Evolutionary conservation across 306 rosid species (phyloP).

Genomic region (Begonia fuchsioides): DNA sequence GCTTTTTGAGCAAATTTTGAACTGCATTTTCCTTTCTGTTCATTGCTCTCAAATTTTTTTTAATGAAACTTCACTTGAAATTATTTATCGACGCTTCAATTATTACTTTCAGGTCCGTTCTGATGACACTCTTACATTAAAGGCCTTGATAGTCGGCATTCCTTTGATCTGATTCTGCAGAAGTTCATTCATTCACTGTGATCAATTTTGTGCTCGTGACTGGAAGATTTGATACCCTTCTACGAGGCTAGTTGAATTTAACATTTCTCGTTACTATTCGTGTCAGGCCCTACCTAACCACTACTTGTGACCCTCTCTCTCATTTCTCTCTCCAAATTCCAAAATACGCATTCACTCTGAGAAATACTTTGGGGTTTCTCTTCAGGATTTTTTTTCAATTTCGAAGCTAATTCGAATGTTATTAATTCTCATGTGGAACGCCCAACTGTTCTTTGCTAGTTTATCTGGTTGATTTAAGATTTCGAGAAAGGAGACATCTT

Average conservation of each 20-base stretch:
- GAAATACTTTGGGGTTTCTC: too few species aligned
- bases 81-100: too few species aligned
- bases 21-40: too few species aligned
- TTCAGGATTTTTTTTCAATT: too few species aligned
- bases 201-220: slow-evolving; percentile 8
- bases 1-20: too few species aligned
- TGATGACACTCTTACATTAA: slow-evolving; percentile 4
- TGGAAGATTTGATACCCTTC: slow-evolving; percentile 5
- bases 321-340: background rate
- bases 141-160: slow-evolving; percentile 1
- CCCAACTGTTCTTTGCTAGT: too few species aligned
- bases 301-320: background rate
- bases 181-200: slow-evolving; percentile 5
- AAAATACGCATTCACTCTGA: background rate
- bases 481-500: too few species aligned
- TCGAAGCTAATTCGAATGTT: too few species aligned
- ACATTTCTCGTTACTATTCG: background rate
- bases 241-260: slow-evolving; percentile 6
- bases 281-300: slow-evolving; percentile 2
- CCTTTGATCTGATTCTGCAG: slow-evolving; percentile 5
- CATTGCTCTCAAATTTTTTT: too few species aligned
- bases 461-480: too few species aligned
- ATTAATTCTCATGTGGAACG: too few species aligned
- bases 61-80: too few species aligned
- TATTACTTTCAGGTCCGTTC: background rate